Conservation (phyloP, 495 filamentous ascomycete genomes). For the Neurospora intermedia region DNA sequence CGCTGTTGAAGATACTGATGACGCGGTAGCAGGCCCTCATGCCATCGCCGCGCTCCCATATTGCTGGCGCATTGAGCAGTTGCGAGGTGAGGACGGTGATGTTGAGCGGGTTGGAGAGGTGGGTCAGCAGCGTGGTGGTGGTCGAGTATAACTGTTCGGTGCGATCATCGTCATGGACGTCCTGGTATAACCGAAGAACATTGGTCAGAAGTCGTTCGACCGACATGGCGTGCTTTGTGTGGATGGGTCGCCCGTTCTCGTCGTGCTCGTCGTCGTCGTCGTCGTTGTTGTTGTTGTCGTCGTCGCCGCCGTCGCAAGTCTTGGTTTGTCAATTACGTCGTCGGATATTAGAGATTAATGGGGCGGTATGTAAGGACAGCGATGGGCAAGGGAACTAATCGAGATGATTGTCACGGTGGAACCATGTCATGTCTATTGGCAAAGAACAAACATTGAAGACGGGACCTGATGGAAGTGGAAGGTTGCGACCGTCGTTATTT, state of each 20-base stretch:
- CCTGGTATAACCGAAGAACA: slow-evolving; percentile 40
- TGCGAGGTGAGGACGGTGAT: slow-evolving; percentile 84
- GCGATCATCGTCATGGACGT: slow-evolving; percentile 35
- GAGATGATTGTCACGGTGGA: not conserved
- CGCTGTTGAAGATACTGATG: slow-evolving; percentile 80
- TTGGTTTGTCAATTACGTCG: not conserved
- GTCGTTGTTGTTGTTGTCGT: not conserved
- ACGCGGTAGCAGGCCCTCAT: slow-evolving; percentile 64
- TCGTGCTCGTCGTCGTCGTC: not conserved
- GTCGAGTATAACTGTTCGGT: slow-evolving; percentile 59
- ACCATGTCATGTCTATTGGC: not conserved
- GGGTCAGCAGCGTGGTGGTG: slow-evolving; percentile 69
- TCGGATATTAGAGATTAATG: not conserved
- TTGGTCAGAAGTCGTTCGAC: slow-evolving; percentile 40
- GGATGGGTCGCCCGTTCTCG: not conserved
- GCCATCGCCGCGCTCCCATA: slow-evolving; percentile 62
- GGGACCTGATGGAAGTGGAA: not conserved
- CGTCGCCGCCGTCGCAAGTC: not conserved
- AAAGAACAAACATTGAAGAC: not conserved
- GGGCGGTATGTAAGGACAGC: not conserved
- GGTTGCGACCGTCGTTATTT: not conserved
- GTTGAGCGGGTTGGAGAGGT: slow-evolving; percentile 83
- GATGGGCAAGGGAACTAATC: not conserved
- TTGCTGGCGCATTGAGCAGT: slow-evolving; percentile 69
- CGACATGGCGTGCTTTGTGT: slow-evolving; percentile 26